Percentiles rank a stretch among this genome's conserved stretches.
Conservation (phyloP, 2,329 filamentous ascomycete genomes). For the Rhynchosporium graminicola region DNA sequence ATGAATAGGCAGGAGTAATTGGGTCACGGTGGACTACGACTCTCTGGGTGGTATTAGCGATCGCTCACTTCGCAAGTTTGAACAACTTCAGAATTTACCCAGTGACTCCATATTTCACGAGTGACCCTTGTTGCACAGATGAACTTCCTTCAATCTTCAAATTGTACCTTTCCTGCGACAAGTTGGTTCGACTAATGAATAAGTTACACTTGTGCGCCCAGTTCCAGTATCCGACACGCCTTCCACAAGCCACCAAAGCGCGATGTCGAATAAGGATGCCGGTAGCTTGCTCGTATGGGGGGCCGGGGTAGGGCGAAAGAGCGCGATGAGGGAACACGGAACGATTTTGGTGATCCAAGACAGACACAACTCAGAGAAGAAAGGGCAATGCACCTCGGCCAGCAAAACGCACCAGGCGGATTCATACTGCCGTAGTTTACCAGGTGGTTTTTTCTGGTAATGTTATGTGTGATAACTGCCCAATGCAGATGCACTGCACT, state of each 20-base stretch:
- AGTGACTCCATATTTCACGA: neutral
- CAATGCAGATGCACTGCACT: constrained; percentile 3
- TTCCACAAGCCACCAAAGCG: constrained; percentile 5
- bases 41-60: neutral
- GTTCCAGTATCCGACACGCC: constrained; percentile 7
- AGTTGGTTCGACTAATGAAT: constrained; percentile 9
- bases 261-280: neutral
- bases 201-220: constrained; percentile 5
- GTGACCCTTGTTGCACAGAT: neutral
- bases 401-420: neutral
- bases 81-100: constrained; percentile 4
- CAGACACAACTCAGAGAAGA: neutral
- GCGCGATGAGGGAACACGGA: neutral
- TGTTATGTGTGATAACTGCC: neutral
- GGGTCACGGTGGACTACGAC: neutral
- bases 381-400: neutral
- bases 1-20: no score
- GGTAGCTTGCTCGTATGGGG: neutral
- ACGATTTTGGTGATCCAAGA: neutral
- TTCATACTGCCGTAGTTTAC: neutral
- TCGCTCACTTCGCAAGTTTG: no score
- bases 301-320: neutral
- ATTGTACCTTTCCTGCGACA: neutral
- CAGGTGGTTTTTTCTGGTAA: neutral
- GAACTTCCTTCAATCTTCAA: neutral